Conservation (phyloP, 345 rosid genomes). For the Euclidium syriacum region DNA sequence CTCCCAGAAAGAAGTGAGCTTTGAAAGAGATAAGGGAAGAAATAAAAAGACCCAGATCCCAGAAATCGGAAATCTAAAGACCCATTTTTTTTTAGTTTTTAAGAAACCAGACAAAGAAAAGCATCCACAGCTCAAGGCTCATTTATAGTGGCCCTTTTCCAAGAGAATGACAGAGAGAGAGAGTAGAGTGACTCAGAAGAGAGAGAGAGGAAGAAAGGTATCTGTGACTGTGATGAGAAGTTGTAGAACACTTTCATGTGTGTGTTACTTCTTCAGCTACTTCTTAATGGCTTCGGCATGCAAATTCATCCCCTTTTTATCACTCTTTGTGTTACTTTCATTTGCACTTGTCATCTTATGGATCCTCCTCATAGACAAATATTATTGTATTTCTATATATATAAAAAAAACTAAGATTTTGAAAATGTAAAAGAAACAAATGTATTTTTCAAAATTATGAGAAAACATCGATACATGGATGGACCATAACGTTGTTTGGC, state of each 20-base stretch:
- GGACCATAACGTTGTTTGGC: conserved; percentile 22
- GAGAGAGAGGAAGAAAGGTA: conserved; percentile 38
- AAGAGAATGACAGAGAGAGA: conserved; percentile 34
- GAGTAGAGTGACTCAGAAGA: conserved; percentile 32
- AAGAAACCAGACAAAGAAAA: conserved; percentile 27
- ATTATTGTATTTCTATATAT: background rate
- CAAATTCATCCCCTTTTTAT: conserved; percentile 27
- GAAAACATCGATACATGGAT: background rate
- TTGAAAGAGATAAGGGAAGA: conserved; percentile 6
- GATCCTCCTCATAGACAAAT: background rate
- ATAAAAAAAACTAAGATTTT: background rate
- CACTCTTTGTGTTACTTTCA: conserved; percentile 12
- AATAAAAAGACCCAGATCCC: conserved; percentile 42
- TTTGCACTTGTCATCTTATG: conserved; percentile 26
- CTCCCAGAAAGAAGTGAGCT: conserved; percentile 22
- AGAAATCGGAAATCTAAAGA: conserved; percentile 32
- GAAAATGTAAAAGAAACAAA: background rate
- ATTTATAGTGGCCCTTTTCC: conserved; percentile 29
- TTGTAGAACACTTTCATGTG: conserved; percentile 40
- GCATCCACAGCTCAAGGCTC: conserved; percentile 36
- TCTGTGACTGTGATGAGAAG: conserved; percentile 18
- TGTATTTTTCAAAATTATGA: background rate
- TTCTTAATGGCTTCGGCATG: conserved; percentile 28
- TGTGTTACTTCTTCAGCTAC: conserved; percentile 23
- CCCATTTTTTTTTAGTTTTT: conserved; percentile 14